Evolutionary conservation across 805 yeast genomes (phyloP), one percentile per base, ranked within the genome.

Genomic region (Metschnikowia aberdeeniae): DNA sequence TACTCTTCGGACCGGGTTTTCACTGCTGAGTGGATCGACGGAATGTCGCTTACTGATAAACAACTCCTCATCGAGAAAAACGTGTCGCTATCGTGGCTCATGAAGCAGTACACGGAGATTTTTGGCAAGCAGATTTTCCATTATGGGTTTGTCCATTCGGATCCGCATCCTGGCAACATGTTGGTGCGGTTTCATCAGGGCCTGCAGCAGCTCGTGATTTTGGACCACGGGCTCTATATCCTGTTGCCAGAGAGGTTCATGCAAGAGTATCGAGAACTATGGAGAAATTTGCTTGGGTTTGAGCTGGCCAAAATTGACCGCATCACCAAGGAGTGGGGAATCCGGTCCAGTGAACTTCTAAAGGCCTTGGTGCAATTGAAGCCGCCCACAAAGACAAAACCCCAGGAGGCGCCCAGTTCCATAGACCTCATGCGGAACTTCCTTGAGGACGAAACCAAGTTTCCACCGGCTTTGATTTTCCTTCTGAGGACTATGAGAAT

Each of bases 81-180:
- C 1, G 75, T 61, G 54, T 64, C 77, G 53, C 55, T 71, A 28
- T 48, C 61, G 14, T 49, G 57, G 19, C 64, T 80, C n/a, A 69
- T 82, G 76, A 60, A 66, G 14, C 75, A 71, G 46, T 76, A 82
- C 52, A 64, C 80, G 37, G 64, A 65, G 39, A 67, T 79, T 14
- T 77, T 76, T 52, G 77, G 81, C 19, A 70, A 74, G 49, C 86
- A 80, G 63, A 77, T 82, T 13, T 84, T 82, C 59, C 63, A 70
- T 27, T 84, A 84, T 76, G 89, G 88, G 5, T 67, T 77, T 28
- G 80, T 84, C 13, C 89, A 84, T 58, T 77, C 86, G 43, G 90
- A 84, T 57, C 87, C 92, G 10, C 95, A 86, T 55, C 93, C 93
- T 1, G 95, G 95, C 5, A 86, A 86, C 59, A 62, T 86, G 52